phyloP scores from a whole-genome alignment of 495 filamentous ascomycete species.

The Trichoderma virens region DNA sequence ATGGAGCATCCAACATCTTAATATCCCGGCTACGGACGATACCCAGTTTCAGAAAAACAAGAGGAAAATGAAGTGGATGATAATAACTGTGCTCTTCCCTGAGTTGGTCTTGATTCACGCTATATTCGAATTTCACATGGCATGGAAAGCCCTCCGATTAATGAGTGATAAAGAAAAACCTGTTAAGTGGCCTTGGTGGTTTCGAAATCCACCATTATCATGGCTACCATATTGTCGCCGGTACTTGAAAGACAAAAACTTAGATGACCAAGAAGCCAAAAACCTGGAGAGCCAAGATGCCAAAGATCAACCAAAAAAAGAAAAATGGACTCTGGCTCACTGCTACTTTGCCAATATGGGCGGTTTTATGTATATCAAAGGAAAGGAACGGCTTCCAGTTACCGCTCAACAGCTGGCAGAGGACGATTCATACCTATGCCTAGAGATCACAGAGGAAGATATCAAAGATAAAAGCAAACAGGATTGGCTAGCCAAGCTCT shows the following conservation, averaged over 20 bases:
- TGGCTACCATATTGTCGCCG: not conserved
- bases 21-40: slow-evolving; percentile 13
- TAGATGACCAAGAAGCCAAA: not conserved
- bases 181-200: not conserved
- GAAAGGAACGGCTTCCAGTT: not conserved
- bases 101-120: slow-evolving; percentile 15
- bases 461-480: slow-evolving; percentile 33
- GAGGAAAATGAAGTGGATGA: slow-evolving; percentile 13
- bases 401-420: slow-evolving; percentile 21
- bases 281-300: not conserved
- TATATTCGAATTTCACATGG: slow-evolving; percentile 12
- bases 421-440: slow-evolving; percentile 21
- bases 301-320: not conserved
- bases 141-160: not conserved
- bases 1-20: slow-evolving; percentile 26
- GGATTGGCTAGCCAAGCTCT: slow-evolving; percentile 22
- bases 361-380: not conserved
- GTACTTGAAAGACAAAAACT: not conserved
- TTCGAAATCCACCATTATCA: not conserved
- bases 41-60: not conserved
- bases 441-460: slow-evolving; percentile 17
- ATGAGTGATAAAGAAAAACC: not conserved
- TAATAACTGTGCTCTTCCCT: slow-evolving; percentile 15
- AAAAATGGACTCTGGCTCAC: not conserved
- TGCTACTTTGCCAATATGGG: not conserved